A percentile compares a stretch with the other conserved stretches of the same genome.
These are phyloP conservation scores for Penicillium sp. DNA, from an alignment of 2,329 filamentous ascomycete genomes.

Conservation along the genomic window DNA sequence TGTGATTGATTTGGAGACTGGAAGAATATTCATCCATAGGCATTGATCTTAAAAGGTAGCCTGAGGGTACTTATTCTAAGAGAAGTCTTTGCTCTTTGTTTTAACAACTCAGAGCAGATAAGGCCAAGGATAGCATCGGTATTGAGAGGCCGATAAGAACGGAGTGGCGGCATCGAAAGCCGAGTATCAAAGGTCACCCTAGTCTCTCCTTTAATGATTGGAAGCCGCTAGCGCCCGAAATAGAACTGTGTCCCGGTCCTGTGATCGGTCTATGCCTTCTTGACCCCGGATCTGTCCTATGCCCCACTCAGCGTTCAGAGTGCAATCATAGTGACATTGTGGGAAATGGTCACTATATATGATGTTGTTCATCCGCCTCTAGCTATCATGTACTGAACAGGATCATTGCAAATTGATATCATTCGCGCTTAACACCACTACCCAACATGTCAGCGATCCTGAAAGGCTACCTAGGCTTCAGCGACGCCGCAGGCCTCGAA, in stretches of 20 bases:
- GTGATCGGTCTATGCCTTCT: conserved; percentile 7
- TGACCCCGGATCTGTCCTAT: neutral
- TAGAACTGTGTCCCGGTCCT: conserved; percentile 4
- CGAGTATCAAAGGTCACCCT: neutral
- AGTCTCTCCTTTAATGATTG: neutral
- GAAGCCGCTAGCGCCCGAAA: neutral
- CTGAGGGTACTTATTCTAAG: neutral
- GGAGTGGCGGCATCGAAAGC: neutral
- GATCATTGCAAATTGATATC: neutral
- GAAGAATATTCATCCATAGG: neutral
- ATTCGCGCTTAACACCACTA: neutral
- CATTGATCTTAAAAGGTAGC: too few species aligned
- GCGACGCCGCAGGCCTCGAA: conserved; percentile 18
- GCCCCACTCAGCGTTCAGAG: neutral
- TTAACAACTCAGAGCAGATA: neutral
- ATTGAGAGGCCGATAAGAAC: neutral
- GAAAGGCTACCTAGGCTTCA: conserved; percentile 41
- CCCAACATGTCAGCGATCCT: conserved; percentile 22
- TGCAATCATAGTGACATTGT: neutral
- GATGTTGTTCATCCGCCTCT: neutral
- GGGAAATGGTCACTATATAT: conserved; percentile 4
- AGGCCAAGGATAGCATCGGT: neutral
- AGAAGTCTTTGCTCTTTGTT: neutral
- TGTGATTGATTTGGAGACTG: neutral
- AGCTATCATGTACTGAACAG: neutral